Evolutionary conservation across 2,329 filamentous ascomycete species (phyloP).

Genomic region (Hymenoscyphus occultus): DNA sequence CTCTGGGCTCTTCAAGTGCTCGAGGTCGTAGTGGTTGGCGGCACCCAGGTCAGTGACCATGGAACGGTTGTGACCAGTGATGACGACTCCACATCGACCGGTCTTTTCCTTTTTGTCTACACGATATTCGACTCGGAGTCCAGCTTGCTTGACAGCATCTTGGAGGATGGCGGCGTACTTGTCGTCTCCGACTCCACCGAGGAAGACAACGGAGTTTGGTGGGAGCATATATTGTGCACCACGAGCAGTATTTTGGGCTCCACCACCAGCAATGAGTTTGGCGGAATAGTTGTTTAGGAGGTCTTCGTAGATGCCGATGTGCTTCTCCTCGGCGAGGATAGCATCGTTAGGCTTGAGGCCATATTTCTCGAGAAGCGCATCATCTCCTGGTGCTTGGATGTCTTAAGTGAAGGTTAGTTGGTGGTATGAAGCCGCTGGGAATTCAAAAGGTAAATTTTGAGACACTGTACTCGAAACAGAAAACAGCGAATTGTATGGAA

Average conservation of each 20-base stretch:
- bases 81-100: slow-evolving; percentile 92
- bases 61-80: slow-evolving; percentile 93
- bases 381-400: slow-evolving; percentile 83
- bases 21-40: slow-evolving; percentile 94
- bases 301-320: slow-evolving; percentile 87
- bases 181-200: slow-evolving; percentile 92
- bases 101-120: slow-evolving; percentile 82
- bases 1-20: slow-evolving; percentile 85
- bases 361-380: slow-evolving; percentile 88
- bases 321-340: slow-evolving; percentile 91
- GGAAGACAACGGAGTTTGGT: slow-evolving; percentile 84
- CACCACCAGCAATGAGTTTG: slow-evolving; percentile 92
- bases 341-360: slow-evolving; percentile 93
- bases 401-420: slow-evolving; percentile 48
- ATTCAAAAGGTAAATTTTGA: background rate
- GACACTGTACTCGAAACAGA: background rate
- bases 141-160: slow-evolving; percentile 81
- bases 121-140: slow-evolving; percentile 91
- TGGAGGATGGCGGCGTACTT: slow-evolving; percentile 89
- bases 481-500: background rate
- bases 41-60: slow-evolving; percentile 94
- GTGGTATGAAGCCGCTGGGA: background rate
- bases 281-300: slow-evolving; percentile 88
- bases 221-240: slow-evolving; percentile 96
- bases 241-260: slow-evolving; percentile 95